Evolutionary conservation across 148 eudicot species (phyloP).

Genomic region (Diospyros kaki): DNA sequence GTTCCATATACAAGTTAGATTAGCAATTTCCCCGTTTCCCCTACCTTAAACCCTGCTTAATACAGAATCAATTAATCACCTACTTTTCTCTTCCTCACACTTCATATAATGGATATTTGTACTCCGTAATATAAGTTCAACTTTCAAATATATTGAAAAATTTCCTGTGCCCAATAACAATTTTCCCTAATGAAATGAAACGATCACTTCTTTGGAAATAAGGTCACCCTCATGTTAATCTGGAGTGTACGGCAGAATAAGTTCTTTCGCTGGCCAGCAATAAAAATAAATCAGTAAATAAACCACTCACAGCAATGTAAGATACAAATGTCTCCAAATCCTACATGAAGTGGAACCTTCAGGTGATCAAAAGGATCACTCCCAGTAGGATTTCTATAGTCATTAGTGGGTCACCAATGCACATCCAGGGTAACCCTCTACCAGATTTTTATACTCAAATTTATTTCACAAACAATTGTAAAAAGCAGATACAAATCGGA

Average conservation of each 20-base stretch:
- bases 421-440: too few relatives aligned
- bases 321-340: background rate
- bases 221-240: background rate
- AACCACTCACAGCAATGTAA: background rate
- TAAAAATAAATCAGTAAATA: background rate
- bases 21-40: too few relatives aligned
- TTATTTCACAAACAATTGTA: too few relatives aligned
- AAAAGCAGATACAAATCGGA: too few relatives aligned
- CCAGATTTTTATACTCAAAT: too few relatives aligned
- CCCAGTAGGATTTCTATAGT: background rate
- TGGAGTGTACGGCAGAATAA: background rate
- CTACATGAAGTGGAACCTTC: background rate
- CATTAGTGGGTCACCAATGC: too few relatives aligned
- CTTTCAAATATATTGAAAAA: background rate
- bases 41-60: background rate
- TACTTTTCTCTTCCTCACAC: background rate
- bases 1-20: too few relatives aligned
- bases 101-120: background rate
- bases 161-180: background rate
- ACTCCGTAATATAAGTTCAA: background rate
- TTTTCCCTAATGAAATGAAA: background rate
- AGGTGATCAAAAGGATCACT: background rate
- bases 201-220: background rate
- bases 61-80: background rate
- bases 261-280: background rate